Percentiles rank a stretch among this genome's conserved stretches.
Conservation (phyloP, 78 protist species). For the Corallochytrium limacisporum region DNA sequence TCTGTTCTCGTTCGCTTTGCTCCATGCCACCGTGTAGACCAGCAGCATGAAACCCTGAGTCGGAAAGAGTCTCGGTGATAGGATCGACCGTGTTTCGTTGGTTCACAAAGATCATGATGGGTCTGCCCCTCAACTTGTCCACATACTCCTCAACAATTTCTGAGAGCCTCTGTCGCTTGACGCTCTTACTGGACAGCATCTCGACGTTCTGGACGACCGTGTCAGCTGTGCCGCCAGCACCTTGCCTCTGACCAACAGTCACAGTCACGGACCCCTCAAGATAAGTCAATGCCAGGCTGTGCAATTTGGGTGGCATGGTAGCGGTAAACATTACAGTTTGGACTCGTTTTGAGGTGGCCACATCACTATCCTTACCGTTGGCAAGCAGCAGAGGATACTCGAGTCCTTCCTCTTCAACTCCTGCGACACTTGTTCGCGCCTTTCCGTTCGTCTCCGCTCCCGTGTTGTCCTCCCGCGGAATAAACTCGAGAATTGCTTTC, state of each 20-base stretch:
- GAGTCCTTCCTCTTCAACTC: not conserved
- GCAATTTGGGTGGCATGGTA: slow-evolving; percentile 33
- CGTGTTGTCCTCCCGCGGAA: slow-evolving; percentile 49
- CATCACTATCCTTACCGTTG: not conserved
- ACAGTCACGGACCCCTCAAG: not conserved
- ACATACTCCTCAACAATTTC: not conserved
- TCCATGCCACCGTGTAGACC: slow-evolving; percentile 8
- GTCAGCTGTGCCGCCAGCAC: not conserved
- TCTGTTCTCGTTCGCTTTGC: not conserved
- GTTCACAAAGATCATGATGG: slow-evolving; percentile 10
- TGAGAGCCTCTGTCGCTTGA: not conserved
- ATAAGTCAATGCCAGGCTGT: not conserved
- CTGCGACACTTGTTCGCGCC: not conserved
- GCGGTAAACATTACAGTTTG: slow-evolving; percentile 58
- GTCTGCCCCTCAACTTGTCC: not conserved
- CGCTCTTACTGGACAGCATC: not conserved
- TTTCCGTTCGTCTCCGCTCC: not conserved
- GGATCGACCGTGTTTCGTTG: not conserved
- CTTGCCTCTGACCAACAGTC: not conserved
- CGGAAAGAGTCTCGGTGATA: not conserved
- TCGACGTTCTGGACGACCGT: not conserved
- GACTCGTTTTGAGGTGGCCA: not conserved
- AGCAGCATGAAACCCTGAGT: not conserved
- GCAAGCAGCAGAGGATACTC: not conserved
- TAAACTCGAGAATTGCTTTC: slow-evolving; percentile 59